Percentiles rank a stretch among this genome's conserved stretches.
Conservation (phyloP, 306 rosid species). For the Citrullus colocynthis region DNA sequence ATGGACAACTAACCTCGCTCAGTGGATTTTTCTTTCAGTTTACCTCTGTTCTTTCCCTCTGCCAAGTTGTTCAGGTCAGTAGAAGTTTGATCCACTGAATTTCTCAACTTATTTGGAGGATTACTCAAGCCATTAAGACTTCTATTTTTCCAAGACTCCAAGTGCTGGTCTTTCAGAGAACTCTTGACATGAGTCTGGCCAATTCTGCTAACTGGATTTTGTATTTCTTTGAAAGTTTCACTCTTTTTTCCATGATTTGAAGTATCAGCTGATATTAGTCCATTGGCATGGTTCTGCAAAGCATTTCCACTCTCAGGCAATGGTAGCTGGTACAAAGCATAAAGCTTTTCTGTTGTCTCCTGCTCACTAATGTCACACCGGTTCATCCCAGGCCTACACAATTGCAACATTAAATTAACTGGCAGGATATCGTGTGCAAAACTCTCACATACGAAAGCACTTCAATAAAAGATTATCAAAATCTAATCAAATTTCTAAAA, state of each 20-base stretch:
- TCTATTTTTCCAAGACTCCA: constrained; percentile 27
- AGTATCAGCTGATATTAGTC: constrained; percentile 23
- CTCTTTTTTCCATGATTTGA: constrained; percentile 36
- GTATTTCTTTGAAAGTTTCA: constrained; percentile 24
- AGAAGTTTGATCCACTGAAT: constrained; percentile 3
- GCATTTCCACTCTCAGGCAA: constrained; percentile 31
- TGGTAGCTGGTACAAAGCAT: constrained; percentile 41
- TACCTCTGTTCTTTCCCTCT: constrained; percentile 27
- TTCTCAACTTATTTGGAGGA: constrained; percentile 28
- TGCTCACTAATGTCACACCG: constrained; percentile 54
- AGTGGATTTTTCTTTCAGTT: constrained; percentile 28
- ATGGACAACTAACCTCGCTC: constrained; percentile 32
- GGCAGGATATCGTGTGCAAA: neutral
- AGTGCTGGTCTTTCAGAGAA: constrained; percentile 24
- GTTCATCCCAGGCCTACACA: constrained; percentile 69
- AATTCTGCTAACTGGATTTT: constrained; percentile 19
- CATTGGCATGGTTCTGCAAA: constrained; percentile 25
- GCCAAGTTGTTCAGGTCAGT: constrained; percentile 11
- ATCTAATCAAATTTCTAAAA: neutral
- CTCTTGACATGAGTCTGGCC: constrained; percentile 14
- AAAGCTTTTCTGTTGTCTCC: constrained; percentile 48
- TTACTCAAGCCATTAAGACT: constrained; percentile 31
- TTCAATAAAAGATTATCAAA: neutral
- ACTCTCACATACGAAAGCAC: neutral
- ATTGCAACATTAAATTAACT: constrained; percentile 14